phyloP scores from a whole-genome alignment of 257 asterid genomes.

The Plantago ovata region DNA sequence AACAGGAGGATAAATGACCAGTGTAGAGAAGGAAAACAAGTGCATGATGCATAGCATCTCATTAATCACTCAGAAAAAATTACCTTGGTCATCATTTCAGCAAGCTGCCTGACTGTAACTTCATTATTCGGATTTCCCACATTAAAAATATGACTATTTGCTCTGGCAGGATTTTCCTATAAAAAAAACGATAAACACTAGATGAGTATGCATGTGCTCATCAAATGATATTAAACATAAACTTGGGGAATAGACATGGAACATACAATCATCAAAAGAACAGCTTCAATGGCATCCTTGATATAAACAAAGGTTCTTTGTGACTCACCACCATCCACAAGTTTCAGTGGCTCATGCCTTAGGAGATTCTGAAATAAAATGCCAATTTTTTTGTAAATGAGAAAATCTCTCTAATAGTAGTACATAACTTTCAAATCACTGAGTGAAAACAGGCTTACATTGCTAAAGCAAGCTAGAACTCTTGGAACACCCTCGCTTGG shows the following conservation, averaged over 20 bases:
- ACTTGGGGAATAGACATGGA: constrained; percentile 6
- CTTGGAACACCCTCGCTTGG: constrained; percentile 80
- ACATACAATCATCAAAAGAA: constrained; percentile 67
- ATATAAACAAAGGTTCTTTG: constrained; percentile 69
- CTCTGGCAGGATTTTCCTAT: constrained; percentile 78
- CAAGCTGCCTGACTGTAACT: constrained; percentile 71
- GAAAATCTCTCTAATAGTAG: constrained; percentile 17
- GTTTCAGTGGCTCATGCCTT: constrained; percentile 64
- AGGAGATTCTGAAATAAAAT: constrained; percentile 45
- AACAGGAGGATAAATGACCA: background rate
- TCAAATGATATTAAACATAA: background rate
- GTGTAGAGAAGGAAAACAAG: background rate
- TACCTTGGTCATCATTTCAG: constrained; percentile 79
- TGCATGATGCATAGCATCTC: background rate
- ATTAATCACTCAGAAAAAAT: background rate
- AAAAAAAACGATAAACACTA: constrained; percentile 11
- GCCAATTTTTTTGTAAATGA: constrained; percentile 16
- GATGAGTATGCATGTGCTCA: constrained; percentile 16
- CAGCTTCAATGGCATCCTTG: constrained; percentile 78
- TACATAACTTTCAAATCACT: constrained; percentile 2
- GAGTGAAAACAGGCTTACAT: constrained; percentile 39
- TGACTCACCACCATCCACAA: constrained; percentile 70
- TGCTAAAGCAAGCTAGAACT: constrained; percentile 77
- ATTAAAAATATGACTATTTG: constrained; percentile 66
- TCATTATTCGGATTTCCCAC: constrained; percentile 77